Percentiles rank a stretch among this genome's conserved stretches.
Evolutionary conservation across 2,329 filamentous ascomycete genomes (phyloP).

Genomic region (Pseudogymnoascus sp.): DNA sequence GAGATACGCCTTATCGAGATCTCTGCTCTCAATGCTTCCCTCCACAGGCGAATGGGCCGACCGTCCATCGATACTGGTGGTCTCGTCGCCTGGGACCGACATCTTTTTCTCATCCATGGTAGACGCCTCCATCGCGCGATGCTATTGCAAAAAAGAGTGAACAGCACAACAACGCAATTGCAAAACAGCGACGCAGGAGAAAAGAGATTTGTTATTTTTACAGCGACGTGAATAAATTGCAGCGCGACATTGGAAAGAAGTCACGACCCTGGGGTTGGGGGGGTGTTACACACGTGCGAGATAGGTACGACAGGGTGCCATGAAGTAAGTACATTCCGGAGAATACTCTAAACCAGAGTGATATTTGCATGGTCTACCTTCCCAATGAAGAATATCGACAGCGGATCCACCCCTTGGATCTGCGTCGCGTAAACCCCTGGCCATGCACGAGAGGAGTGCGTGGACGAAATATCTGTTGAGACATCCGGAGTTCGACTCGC

Average conservation of each 20-base stretch:
- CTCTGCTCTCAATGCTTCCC: slow-evolving; percentile 13
- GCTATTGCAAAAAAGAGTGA: background rate
- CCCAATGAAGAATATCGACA: background rate
- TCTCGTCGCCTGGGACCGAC: background rate
- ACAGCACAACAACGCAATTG: background rate
- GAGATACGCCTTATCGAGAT: slow-evolving; percentile 40
- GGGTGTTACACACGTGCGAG: background rate
- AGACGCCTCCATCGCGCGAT: background rate
- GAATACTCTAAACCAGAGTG: background rate
- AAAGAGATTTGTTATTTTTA: background rate
- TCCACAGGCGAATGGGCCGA: background rate
- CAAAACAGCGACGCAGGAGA: background rate
- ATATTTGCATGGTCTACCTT: slow-evolving; percentile 1
- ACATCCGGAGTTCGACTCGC: background rate
- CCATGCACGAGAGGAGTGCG: background rate
- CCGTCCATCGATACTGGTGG: background rate
- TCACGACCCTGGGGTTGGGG: background rate
- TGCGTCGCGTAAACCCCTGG: background rate
- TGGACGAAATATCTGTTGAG: slow-evolving; percentile 1
- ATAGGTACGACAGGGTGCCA: background rate
- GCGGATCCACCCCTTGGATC: background rate
- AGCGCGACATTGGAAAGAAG: background rate
- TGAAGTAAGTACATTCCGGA: background rate
- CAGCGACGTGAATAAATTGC: background rate
- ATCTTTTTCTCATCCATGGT: slow-evolving; percentile 5